phyloP scores from a whole-genome alignment of 306 rosid species.

The Inga laurina region DNA sequence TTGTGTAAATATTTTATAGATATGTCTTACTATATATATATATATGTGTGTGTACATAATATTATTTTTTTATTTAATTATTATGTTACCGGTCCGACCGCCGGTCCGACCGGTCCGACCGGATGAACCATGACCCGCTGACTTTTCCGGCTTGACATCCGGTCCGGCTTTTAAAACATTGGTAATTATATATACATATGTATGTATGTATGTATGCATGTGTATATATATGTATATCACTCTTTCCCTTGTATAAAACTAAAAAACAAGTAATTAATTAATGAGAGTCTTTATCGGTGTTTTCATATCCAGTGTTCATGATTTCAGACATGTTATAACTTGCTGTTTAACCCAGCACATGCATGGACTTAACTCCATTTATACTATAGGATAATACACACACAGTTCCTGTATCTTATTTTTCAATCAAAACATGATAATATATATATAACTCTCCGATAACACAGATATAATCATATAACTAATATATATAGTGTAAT shows the following conservation, averaged over 20 bases:
- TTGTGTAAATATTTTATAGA: too few species aligned
- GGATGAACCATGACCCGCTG: too few species aligned
- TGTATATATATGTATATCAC: too few species aligned
- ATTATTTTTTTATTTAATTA: too few species aligned
- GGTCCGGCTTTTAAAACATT: too few species aligned
- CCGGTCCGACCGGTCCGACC: too few species aligned
- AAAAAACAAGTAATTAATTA: background rate
- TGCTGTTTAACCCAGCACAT: slow-evolving; percentile 29
- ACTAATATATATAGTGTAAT: background rate
- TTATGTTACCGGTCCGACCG: too few species aligned
- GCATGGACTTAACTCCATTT: slow-evolving; percentile 28
- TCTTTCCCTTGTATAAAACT: background rate
- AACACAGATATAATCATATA: background rate
- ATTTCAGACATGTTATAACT: background rate
- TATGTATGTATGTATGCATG: too few species aligned
- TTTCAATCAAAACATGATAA: background rate
- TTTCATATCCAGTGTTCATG: slow-evolving; percentile 27
- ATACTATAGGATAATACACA: background rate
- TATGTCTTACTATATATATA: too few species aligned
- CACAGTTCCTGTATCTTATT: background rate
- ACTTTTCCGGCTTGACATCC: too few species aligned
- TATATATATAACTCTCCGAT: background rate
- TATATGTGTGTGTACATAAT: too few species aligned
- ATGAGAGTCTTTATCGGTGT: slow-evolving; percentile 20
- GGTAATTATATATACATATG: too few species aligned